Percentiles rank a stretch among this genome's conserved stretches.
Conservation (phyloP, 2,329 filamentous ascomycete species). For the Verticillium nubilum region DNA sequence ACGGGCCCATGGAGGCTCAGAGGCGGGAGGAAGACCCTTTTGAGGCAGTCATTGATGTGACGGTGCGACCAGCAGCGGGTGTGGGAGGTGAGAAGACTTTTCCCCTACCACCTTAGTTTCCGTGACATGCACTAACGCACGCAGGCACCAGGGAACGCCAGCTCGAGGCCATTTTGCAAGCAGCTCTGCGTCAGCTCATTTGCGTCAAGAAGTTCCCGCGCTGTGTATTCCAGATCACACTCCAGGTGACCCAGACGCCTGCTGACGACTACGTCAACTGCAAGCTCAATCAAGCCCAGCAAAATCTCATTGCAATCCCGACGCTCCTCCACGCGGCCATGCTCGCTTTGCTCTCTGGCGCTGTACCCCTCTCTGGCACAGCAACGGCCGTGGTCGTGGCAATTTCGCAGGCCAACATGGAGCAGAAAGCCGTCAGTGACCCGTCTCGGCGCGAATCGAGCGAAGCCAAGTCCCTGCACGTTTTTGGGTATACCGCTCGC, state of each 20-base stretch:
- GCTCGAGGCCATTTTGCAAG: constrained; percentile 70
- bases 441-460: constrained; percentile 60
- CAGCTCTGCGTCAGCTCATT: constrained; percentile 67
- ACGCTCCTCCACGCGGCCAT: constrained; percentile 75
- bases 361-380: constrained; percentile 72
- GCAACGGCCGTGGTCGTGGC: constrained; percentile 62
- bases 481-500: constrained; percentile 73
- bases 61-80: constrained; percentile 79
- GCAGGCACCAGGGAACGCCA: constrained; percentile 71
- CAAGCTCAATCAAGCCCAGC: constrained; percentile 52
- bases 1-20: constrained; percentile 86
- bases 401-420: constrained; percentile 37
- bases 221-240: constrained; percentile 71
- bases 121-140: constrained; percentile 11
- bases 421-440: constrained; percentile 43
- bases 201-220: constrained; percentile 71
- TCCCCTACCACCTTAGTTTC: too few species aligned
- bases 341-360: constrained; percentile 73
- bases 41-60: constrained; percentile 84
- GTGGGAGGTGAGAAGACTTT: constrained; percentile 59
- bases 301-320: constrained; percentile 78
- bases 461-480: constrained; percentile 67
- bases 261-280: constrained; percentile 60
- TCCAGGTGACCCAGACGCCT: constrained; percentile 69
- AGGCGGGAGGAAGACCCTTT: constrained; percentile 87